phyloP scores from a whole-genome alignment of 805 yeast genomes.

The Hanseniaspora singularis region DNA sequence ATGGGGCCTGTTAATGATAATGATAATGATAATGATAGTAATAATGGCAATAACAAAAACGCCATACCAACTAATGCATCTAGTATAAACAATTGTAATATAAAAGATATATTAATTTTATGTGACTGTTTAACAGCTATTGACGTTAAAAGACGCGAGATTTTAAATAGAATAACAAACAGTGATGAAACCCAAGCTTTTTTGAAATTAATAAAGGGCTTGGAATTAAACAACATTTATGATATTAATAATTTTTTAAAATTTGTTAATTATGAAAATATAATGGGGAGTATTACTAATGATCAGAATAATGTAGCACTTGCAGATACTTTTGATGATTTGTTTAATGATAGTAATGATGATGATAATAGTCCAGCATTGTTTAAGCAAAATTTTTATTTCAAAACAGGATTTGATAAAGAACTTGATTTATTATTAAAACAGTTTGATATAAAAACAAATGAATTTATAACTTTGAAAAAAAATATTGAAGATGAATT shows the following conservation, averaged over 20 bases:
- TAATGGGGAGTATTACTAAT: too few relatives aligned
- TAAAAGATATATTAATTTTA: neutral
- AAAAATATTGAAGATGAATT: conserved; percentile 27
- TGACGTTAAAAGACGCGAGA: neutral
- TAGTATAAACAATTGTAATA: neutral
- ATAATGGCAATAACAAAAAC: conserved; percentile 23
- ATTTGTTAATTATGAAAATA: conserved; percentile 15
- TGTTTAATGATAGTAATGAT: conserved; percentile 32
- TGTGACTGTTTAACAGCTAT: neutral
- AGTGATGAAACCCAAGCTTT: neutral
- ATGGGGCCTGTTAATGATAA: too few relatives aligned
- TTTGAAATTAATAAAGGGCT: neutral
- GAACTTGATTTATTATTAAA: conserved; percentile 30
- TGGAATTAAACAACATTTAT: neutral
- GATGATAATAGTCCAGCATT: conserved; percentile 39
- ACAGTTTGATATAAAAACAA: conserved; percentile 23
- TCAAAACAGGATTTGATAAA: conserved; percentile 27
- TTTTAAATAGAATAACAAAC: neutral
- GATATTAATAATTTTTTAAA: conserved; percentile 27
- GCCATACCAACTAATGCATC: neutral
- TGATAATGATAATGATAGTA: too few relatives aligned
- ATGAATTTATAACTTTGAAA: conserved; percentile 23
- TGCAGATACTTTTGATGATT: conserved; percentile 22
- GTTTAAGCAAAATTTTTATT: conserved; percentile 19
- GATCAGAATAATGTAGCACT: conserved; percentile 24